Evolutionary conservation across 1,284 basidiomycete species (phyloP), one percentile per base, ranked within the genome.

Genomic region (Puccinia hordei): DNA sequence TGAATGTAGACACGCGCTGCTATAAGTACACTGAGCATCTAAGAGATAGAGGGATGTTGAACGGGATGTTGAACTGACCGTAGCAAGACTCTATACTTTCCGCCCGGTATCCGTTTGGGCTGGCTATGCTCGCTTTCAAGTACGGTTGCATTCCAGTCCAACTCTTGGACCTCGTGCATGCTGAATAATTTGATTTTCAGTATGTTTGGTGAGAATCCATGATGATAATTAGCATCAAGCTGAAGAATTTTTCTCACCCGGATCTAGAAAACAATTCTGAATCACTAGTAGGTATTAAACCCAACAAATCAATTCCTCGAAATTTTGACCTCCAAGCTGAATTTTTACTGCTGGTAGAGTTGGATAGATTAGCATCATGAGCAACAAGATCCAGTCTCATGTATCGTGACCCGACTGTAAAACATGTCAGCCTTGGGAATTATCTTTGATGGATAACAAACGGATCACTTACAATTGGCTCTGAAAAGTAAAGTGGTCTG

Each of bases 71-170:
- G 17, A 22, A 79, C 77, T 57, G 46, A 79, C 77, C 66, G 77
- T 12, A 79, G 44, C 53, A 79, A 53, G 10, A 79, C 57, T 30
- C 30, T 57, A 24, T 79, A 79, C 22, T 33, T 72, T 9, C 77
- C 77, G 71, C 24, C 33, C 27, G 66, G 30, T 35, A 79, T 59
- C 46, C 27, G 55, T n/a, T 38, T 41, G 55, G 66, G 77, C 15
- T 49, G 46, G 27, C 35, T n/a, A 49, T 79, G 41, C 30, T 51
- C 55, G 53, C 22, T 59, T 3, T 55, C 66, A 1, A 59, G 57
- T 6, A 79, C n/a, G 41, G 66, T 79, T 1, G 65, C 77, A 35
- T 79, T 79, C 77, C 77, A 79, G 41, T 38, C 68, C 38, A 63
- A 49, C 44, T 61, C 59, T 53, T 71, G 53, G 22, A 55, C 57